Conservation (phyloP, 257 asterid species). For the Asclepias syriaca region DNA sequence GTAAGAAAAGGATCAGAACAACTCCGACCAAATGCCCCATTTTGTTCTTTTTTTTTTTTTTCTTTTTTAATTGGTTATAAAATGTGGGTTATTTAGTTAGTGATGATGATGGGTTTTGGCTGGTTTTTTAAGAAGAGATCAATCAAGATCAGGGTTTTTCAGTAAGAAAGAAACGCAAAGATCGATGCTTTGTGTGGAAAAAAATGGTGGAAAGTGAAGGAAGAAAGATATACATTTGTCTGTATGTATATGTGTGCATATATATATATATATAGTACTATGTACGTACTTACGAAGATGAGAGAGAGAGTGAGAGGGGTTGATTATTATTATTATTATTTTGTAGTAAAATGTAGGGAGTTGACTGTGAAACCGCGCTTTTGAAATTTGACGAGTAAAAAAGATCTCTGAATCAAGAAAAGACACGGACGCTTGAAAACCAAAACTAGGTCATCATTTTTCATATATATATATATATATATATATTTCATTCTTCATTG, state of each 20-base stretch:
- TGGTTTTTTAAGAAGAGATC: too few relatives aligned
- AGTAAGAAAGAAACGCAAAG: not conserved
- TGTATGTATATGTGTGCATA: not conserved
- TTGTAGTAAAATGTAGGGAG: slow-evolving; percentile 10
- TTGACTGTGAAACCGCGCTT: slow-evolving; percentile 43
- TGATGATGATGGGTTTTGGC: too few relatives aligned
- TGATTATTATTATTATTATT: not conserved
- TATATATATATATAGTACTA: not conserved
- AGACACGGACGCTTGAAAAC: slow-evolving; percentile 7
- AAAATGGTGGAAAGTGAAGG: not conserved
- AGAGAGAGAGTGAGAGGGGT: too few relatives aligned
- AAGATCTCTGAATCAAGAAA: slow-evolving; percentile 7
- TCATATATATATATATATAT: too few relatives aligned
- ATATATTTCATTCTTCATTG: too few relatives aligned
- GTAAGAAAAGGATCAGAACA: not conserved
- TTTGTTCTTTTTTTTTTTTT: not conserved
- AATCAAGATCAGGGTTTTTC: too few relatives aligned
- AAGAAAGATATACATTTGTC: too few relatives aligned
- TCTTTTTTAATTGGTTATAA: too few relatives aligned
- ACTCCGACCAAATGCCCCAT: not conserved
- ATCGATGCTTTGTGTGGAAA: not conserved
- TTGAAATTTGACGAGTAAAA: slow-evolving; percentile 31
- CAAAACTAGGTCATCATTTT: not conserved
- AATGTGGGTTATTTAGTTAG: too few relatives aligned
- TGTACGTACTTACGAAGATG: too few relatives aligned